phyloP scores from a whole-genome alignment of 768 basidiomycete species.

The Suillus lakei region DNA sequence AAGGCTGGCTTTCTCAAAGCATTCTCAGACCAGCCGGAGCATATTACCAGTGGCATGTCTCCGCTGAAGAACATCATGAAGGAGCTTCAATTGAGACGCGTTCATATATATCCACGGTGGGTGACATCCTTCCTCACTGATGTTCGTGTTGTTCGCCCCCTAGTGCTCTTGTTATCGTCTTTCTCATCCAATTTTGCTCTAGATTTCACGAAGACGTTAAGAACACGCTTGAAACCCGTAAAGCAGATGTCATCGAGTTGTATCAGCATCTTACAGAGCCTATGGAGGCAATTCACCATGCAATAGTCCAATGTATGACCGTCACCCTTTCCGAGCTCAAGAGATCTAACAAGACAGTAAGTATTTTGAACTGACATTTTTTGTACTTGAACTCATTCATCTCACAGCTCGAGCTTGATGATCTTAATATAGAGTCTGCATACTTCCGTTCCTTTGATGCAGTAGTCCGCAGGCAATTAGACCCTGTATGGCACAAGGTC shows the following conservation, averaged over 20 bases:
- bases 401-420: conserved; percentile 89
- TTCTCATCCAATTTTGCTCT: neutral
- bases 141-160: neutral
- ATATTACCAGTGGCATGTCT: conserved; percentile 90
- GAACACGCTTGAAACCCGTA: conserved; percentile 76
- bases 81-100: conserved; percentile 86
- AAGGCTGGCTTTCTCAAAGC: conserved; percentile 92
- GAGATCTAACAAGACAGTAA: conserved; percentile 76
- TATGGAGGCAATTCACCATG: conserved; percentile 93
- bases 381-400: neutral
- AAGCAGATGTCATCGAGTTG: conserved; percentile 91
- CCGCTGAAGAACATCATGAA: conserved; percentile 93
- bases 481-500: conserved; percentile 96
- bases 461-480: conserved; percentile 86
- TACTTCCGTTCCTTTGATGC: conserved; percentile 93
- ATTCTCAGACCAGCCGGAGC: conserved; percentile 95
- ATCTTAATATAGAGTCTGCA: conserved; percentile 89
- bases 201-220: conserved; percentile 94
- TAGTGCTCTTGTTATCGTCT: neutral
- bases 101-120: conserved; percentile 91
- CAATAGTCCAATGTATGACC: conserved; percentile 93
- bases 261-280: conserved; percentile 82
- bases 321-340: conserved; percentile 89
- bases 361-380: conserved; percentile 9
- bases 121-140: conserved; percentile 6